Conservation (phyloP, 108 stramenopile genomes). For the Hondaea fermentalgiana region DNA sequence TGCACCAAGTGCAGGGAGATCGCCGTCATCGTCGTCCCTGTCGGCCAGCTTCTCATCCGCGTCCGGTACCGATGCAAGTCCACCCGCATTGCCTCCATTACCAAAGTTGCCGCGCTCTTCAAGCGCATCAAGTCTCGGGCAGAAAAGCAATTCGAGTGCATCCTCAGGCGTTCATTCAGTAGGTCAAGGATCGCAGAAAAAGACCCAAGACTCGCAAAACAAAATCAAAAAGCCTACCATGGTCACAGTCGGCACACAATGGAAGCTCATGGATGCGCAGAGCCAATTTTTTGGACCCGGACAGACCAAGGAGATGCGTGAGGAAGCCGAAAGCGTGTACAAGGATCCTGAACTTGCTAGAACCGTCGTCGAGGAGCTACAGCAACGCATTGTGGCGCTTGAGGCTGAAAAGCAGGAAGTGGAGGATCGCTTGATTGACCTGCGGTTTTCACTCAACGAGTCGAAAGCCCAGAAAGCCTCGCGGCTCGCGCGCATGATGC, state of each 20-base stretch:
- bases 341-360: not conserved
- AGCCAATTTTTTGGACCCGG: not conserved
- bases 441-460: not conserved
- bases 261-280: slow-evolving; percentile 13
- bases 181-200: not conserved
- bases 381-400: not conserved
- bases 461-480: not conserved
- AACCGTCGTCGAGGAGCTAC: not conserved
- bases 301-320: not conserved
- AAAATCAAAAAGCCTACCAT: not conserved
- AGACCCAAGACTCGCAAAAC: not conserved
- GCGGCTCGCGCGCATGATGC: not conserved
- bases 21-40: no score
- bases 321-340: not conserved
- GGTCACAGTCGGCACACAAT: not conserved
- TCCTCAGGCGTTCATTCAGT: not conserved
- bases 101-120: not conserved
- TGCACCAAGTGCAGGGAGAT: no score
- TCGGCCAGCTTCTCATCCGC: no score
- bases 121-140: no score
- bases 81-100: not conserved
- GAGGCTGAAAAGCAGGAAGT: not conserved
- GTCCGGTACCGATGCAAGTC: not conserved
- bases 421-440: slow-evolving; percentile 4
- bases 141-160: no score